phyloP scores from a whole-genome alignment of 2,329 filamentous ascomycete genomes.

The Teratosphaeria viscida region DNA sequence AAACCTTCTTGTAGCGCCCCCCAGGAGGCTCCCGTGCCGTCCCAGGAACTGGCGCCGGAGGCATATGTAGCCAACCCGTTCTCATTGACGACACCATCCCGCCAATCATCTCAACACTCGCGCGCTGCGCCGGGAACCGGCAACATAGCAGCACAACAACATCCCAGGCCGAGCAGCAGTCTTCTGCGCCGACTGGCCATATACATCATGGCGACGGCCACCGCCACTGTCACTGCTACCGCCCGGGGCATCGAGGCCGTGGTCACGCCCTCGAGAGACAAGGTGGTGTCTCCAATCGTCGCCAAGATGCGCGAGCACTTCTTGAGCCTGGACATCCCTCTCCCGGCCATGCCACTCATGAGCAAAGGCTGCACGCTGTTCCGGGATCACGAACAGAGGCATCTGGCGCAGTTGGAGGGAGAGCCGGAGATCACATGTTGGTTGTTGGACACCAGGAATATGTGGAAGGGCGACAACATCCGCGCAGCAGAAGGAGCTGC shows the following conservation, averaged over 20 bases:
- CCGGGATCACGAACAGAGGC: background rate
- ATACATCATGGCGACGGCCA: conserved; percentile 2
- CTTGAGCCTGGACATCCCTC: conserved; percentile 9
- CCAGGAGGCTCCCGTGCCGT: background rate
- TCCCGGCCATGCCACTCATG: conserved; percentile 4
- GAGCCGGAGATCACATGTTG: conserved; percentile 31
- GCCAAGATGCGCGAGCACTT: conserved; percentile 11
- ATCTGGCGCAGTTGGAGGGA: background rate
- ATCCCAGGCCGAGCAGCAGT: background rate
- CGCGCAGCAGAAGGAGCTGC: conserved; percentile 30
- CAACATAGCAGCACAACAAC: background rate
- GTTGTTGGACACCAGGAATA: conserved; percentile 38
- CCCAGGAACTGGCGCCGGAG: background rate
- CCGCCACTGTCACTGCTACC: background rate
- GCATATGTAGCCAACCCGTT: background rate
- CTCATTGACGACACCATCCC: background rate
- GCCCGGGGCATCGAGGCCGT: background rate
- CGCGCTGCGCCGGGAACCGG: background rate
- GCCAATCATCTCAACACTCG: background rate
- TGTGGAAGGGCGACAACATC: conserved; percentile 39
- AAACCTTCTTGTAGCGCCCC: background rate
- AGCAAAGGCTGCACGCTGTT: background rate
- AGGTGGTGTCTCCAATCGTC: conserved; percentile 5
- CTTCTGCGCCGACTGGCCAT: background rate
- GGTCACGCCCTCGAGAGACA: background rate